Conservation (phyloP, 441 rosid genomes). For the Gossypium trilobum region DNA sequence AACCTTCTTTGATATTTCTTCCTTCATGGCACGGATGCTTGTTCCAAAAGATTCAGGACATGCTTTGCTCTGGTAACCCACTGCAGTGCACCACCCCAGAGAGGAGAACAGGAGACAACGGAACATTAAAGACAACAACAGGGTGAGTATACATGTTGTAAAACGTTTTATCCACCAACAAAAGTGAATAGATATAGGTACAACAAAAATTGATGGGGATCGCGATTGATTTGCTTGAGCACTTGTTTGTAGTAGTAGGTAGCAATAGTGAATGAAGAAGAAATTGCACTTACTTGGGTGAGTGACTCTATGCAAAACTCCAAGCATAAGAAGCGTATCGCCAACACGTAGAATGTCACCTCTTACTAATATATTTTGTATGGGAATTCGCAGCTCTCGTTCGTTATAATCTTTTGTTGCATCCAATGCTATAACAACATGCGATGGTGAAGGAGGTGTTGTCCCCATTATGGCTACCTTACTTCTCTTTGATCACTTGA, state of each 20-base stretch:
- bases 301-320: slow-evolving; percentile 38
- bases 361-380: slow-evolving; percentile 22
- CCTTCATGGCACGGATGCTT: slow-evolving; percentile 36
- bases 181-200: neutral
- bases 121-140: neutral
- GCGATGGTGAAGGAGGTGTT: slow-evolving; percentile 20
- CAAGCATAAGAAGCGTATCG: slow-evolving; percentile 39
- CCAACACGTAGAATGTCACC: slow-evolving; percentile 46
- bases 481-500: too few relatives aligned
- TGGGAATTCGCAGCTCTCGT: slow-evolving; percentile 29
- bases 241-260: too few relatives aligned
- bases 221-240: too few relatives aligned
- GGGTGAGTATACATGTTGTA: neutral
- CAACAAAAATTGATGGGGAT: too few relatives aligned
- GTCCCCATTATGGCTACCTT: too few relatives aligned
- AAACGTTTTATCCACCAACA: neutral
- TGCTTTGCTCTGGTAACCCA: slow-evolving; percentile 43
- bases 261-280: neutral
- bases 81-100: slow-evolving; percentile 22
- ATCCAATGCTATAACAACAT: slow-evolving; percentile 41
- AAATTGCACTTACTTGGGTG: slow-evolving; percentile 40
- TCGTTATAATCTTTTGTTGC: slow-evolving; percentile 42
- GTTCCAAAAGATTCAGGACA: slow-evolving; percentile 29
- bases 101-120: neutral
- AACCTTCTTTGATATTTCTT: slow-evolving; percentile 36